phyloP scores from a whole-genome alignment of 208 protist genomes.

The Wallacemonas rigidus region DNA sequence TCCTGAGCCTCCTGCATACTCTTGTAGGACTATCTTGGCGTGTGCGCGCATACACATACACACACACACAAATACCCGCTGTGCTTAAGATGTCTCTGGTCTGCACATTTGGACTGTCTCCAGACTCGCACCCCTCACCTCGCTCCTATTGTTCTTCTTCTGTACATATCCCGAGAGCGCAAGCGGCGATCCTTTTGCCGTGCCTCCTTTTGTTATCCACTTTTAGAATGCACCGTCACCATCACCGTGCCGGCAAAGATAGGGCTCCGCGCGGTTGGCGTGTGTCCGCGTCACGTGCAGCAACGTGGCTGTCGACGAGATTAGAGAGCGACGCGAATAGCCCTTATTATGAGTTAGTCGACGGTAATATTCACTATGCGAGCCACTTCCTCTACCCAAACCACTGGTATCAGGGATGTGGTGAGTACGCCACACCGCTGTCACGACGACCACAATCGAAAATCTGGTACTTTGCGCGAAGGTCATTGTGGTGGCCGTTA shows the following conservation, averaged over 20 bases:
- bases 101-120: neutral
- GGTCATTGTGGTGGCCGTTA: constrained; percentile 9
- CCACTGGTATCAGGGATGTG: constrained; percentile 64
- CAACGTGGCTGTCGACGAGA: neutral
- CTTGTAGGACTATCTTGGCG: no score
- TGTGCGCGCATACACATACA: neutral
- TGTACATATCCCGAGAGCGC: no score
- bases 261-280: neutral
- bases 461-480: neutral
- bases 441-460: neutral
- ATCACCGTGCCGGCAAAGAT: no score
- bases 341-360: constrained; percentile 31
- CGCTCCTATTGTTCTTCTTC: neutral
- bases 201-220: no score
- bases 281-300: neutral
- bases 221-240: no score
- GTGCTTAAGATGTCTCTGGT: neutral
- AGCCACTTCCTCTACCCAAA: constrained; percentile 81
- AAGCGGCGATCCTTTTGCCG: no score
- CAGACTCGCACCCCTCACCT: neutral
- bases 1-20: no score
- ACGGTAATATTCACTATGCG: constrained; percentile 81
- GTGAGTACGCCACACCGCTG: constrained; percentile 3
- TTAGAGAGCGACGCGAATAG: constrained; percentile 25
- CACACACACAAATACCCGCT: neutral